Evolutionary conservation across 306 rosid genomes (phyloP), one percentile per base, ranked within the genome.

Genomic region (Casuarina equisetifolia): DNA sequence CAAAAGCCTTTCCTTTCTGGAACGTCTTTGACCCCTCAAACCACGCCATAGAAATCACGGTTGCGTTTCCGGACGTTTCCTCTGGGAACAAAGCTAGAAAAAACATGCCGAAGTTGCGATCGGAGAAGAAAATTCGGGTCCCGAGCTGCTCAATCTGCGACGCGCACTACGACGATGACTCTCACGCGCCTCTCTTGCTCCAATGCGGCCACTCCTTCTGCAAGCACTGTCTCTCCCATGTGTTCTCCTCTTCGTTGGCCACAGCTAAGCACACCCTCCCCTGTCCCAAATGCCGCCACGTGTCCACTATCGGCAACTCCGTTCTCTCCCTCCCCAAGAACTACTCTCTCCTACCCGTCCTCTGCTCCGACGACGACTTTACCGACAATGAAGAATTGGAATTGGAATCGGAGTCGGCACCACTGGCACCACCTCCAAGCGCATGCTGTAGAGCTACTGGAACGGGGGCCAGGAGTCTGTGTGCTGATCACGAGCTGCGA

Each of bases 151-250:
- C 96, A 48, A 97, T 95, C 17, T 95, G 98, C 87, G 97, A 91
- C 78, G 92, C 91, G 81, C 91, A 95, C 69, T 95, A 92, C 83
- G 90, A 95, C 91, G 98, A 92, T 72, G 98, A 91, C 9, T 97
- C 91, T 73, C 84, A 97, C 77, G 97, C 91, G 12, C 98, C 98
- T 13, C 97, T 95, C 72, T 79, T 95, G 80, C 98, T 95, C 43
- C 97, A 95, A 88, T 95, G 98, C 69, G 98, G 98, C 42, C 98
- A 95, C 79, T 92, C 93, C 5, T 95, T 92, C 89, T 95, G 99
- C 82, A 87, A 81, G 72, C 97, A 92, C 54, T 95, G 99, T 58
- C 84, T 95, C n/a, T 92, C 97, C 25, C 82, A 81, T 68, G 91
- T 92, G 97, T 92, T 92, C 96, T 78, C 95, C 93, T 76, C 93